These are phyloP conservation scores for Coemansia sp. DNA, from an alignment of 192 early-diverging fungal genomes.

Conservation along the genomic window DNA sequence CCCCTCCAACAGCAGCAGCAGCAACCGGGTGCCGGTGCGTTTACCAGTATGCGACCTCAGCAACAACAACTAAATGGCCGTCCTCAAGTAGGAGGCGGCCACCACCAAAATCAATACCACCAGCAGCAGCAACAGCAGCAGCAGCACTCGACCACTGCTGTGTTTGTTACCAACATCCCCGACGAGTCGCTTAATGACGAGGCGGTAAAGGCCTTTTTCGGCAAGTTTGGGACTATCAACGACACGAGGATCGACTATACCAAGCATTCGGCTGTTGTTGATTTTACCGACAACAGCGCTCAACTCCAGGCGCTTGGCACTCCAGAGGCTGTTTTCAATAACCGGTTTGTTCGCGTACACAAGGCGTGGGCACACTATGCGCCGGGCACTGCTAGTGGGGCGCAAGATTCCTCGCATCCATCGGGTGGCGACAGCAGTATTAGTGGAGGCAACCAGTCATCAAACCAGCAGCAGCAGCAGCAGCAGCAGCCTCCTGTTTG, in stretches of 20 bases:
- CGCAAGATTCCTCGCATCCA: not conserved
- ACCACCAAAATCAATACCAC: not conserved
- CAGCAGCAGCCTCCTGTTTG: conserved; percentile 25
- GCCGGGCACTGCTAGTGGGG: not conserved
- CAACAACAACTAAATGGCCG: conserved; percentile 6
- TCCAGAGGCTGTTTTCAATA: conserved; percentile 48
- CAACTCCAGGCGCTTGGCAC: conserved; percentile 33
- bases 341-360: conserved; percentile 43
- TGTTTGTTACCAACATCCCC: conserved; percentile 47
- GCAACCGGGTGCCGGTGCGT: not conserved
- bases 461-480: conserved; percentile 5
- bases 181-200: conserved; percentile 24
- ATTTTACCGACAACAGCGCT: conserved; percentile 20
- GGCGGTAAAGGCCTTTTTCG: conserved; percentile 32
- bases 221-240: conserved; percentile 28
- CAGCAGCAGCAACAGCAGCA: not conserved
- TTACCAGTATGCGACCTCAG: conserved; percentile 6
- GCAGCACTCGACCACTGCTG: conserved; percentile 22
- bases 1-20: conserved; percentile 13
- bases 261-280: conserved; percentile 27
- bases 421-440: not conserved
- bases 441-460: not conserved
- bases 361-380: conserved; percentile 9
- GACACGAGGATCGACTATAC: conserved; percentile 22
- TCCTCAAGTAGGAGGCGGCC: not conserved